Base-by-base conservation (phyloP, 2,329 filamentous ascomycete species). In the Colletotrichum sp. region DNA sequence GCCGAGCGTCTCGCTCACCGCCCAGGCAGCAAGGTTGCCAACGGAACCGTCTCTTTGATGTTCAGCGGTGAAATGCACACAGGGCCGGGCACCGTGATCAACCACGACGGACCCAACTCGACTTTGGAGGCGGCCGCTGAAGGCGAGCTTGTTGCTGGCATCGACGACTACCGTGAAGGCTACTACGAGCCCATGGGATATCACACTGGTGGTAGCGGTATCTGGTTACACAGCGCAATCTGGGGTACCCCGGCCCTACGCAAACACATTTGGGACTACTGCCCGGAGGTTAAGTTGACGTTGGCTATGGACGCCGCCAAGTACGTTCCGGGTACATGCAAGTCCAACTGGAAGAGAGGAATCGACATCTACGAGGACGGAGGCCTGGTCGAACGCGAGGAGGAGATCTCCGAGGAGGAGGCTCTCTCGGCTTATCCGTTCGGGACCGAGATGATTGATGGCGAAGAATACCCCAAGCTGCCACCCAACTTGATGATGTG, bases 121-220 rank as follows among this genome's bases (percentile, higher is more conserved):
- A 74, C 77, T 3, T 76, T 82, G 15, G 80, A 80, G 8, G 84
- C 83, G 5, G 80, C 82, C 12, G 75, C 78, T 19, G 77, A 80
- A 8, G 83, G 82, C 39, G 82, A 83, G 30, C 82, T 83, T 57
- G 81, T 88, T 48, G 77, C 83, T 57, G 88, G 85, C 9, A 81
- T 90, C 52, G 88, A 90, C 80, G 85, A 87, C 79, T 90, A 87
- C 86, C 85, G 88, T 19, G 79, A 86, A n/a, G 88, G 88, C 16
- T 88, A 86, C 78, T 90, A 90, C 79, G 86, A 90, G 80, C 90
- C 90, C 16, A 90, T 91, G 90, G 90, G 90, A 59, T 91, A 90
- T 80, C 90, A 92, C 80, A 89, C 88, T 2, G 89, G 89, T 27
- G 86, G 86, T 9, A 87, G 86, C 70, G 90, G 90, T 64, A 80